Percentiles rank a stretch among this genome's conserved stretches.
phyloP scores from a whole-genome alignment of 2,329 filamentous ascomycete genomes.

The Malbranchea cinnamomea region DNA sequence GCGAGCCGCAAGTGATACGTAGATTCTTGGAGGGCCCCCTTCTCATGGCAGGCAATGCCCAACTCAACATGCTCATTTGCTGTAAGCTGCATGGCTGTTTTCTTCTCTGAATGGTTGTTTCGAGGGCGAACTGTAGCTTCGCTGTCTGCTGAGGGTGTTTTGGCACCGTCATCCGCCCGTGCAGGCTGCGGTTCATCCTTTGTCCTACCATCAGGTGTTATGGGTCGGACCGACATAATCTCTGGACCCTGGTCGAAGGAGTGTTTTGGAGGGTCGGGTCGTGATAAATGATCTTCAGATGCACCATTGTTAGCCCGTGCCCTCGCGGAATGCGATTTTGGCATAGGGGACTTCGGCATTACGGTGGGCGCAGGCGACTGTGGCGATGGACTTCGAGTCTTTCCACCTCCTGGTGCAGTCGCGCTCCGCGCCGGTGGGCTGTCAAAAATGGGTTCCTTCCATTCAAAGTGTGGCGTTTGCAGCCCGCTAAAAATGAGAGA shows the following conservation, averaged over 20 bases:
- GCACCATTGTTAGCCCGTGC: slow-evolving; percentile 2
- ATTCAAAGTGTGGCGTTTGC: slow-evolving; percentile 43
- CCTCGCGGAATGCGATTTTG: not conserved
- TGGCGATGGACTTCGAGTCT: slow-evolving; percentile 20
- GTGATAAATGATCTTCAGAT: slow-evolving; percentile 1
- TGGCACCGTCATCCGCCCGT: slow-evolving; percentile 28
- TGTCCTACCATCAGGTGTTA: slow-evolving; percentile 2
- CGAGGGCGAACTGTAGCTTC: slow-evolving; percentile 46
- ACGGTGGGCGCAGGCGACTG: slow-evolving; percentile 10
- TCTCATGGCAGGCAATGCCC: slow-evolving; percentile 79
- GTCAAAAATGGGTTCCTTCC: slow-evolving; percentile 43
- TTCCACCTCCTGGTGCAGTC: slow-evolving; percentile 12
- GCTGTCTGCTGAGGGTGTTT: slow-evolving; percentile 42
- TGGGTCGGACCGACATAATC: slow-evolving; percentile 1
- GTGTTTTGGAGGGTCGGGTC: slow-evolving; percentile 4
- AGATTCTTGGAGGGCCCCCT: slow-evolving; percentile 76
- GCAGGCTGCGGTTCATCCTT: too few relatives aligned
- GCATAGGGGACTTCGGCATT: not conserved
- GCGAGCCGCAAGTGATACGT: slow-evolving; percentile 91
- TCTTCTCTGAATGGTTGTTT: slow-evolving; percentile 16
- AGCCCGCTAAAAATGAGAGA: slow-evolving; percentile 45
- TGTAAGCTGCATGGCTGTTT: slow-evolving; percentile 14
- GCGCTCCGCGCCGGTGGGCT: slow-evolving; percentile 21
- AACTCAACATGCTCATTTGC: slow-evolving; percentile 79
- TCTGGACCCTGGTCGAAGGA: slow-evolving; percentile 9